A percentile compares a stretch with the other conserved stretches of the same genome.
phyloP scores from a whole-genome alignment of 176 grass and related monocot species.

The Leersia perrieri region DNA sequence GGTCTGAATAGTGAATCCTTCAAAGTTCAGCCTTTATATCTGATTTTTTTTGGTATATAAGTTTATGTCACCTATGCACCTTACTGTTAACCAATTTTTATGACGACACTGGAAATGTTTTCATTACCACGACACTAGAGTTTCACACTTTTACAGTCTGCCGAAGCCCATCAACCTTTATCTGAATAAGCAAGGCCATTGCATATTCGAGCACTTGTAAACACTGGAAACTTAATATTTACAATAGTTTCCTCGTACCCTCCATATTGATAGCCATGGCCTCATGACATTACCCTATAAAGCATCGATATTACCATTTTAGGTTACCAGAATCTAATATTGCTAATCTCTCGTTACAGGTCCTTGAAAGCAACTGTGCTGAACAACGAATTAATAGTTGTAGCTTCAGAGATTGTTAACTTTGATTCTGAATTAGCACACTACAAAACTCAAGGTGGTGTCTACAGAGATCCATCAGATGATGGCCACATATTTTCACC shows the following conservation, averaged over 20 bases:
- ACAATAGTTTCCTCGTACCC: not conserved
- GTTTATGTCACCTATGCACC: no score
- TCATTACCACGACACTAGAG: not conserved
- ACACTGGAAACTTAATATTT: not conserved
- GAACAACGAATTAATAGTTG: slow-evolving; percentile 54
- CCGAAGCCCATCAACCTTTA: not conserved
- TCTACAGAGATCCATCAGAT: slow-evolving; percentile 72
- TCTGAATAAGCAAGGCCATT: not conserved
- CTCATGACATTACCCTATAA: not conserved
- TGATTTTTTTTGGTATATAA: no score
- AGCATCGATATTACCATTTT: not conserved
- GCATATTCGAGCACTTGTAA: not conserved
- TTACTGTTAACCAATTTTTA: not conserved
- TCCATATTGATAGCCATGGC: not conserved
- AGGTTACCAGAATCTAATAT: not conserved
- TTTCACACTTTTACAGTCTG: not conserved
- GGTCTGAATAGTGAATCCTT: not conserved
- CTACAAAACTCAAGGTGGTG: slow-evolving; percentile 85
- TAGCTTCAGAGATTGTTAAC: slow-evolving; percentile 75
- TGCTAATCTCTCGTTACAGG: slow-evolving; percentile 36
- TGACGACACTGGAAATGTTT: not conserved
- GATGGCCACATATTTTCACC: slow-evolving; percentile 81
- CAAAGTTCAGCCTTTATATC: not conserved
- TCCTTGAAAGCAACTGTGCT: slow-evolving; percentile 90
- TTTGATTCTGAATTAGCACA: slow-evolving; percentile 84